Base-by-base conservation (phyloP, 2,329 filamentous ascomycete species). In the Immersiporthe knoxdaviesiana region DNA sequence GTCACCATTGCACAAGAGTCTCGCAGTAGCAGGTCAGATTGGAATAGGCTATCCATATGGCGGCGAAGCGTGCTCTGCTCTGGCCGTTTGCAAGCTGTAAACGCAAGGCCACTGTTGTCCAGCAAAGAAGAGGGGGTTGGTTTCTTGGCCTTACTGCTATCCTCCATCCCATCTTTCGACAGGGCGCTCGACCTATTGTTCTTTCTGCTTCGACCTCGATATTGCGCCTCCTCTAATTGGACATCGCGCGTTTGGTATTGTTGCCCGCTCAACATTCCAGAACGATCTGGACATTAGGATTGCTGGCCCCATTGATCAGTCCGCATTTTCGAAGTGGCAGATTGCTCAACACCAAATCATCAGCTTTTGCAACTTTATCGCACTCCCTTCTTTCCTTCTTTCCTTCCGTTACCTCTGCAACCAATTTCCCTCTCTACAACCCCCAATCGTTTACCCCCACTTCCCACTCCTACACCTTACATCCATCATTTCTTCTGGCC, bases 361-460 rank as follows among this genome's bases (percentile, higher is more conserved):
- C 59, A 50, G 11, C 47, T 66, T 61, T 37, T 50, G 52, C 44
- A 63, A 63, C 24, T 30, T 30, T 24, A 16, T 21, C n/a, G 27
- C 12, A 47, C 52, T 41, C 44, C 39, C 41, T 16, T 16, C 65
- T 58, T 67, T 60, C 12, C 24, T 39, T 61, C 61, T 47, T 65
- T 66, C 32, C 61, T 62, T 65, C 37, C 63, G 44, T 8, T 63
- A 66, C 68, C 27, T 44, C 61, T 59, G 8, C 21, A 27, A 59
- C 63, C 39, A 24, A 12, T 27, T 58, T 35, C 44, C 47, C 32
- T 54, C 61, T 69, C 61, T 30, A 61, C 7, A 59, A 71, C 14
- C 11, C 66, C 50, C 59, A 63, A 65, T 21, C 24, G 59, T 32
- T 60, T 14, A 27, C 24, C 12, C 65, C 27, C 4, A 41, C 30